Base-by-base conservation (phyloP, 2,329 filamentous ascomycete species). In the Neocatenulostroma microsporum region DNA sequence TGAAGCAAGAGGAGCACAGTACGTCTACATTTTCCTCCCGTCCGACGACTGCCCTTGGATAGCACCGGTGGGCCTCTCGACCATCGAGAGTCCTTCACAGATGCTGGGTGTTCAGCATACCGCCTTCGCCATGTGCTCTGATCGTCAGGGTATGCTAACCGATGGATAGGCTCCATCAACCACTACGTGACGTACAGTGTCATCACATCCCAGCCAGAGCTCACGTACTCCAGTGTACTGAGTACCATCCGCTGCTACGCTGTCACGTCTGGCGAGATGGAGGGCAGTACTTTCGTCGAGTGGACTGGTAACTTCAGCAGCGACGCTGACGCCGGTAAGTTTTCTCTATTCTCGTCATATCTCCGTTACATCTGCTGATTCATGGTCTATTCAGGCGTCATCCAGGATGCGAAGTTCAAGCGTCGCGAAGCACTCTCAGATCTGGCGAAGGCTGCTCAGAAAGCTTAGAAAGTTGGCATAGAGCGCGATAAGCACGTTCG, bases 351-450 rank as follows among this genome's bases (percentile, higher is more conserved):
- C 6, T 10, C 3, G 18, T 5, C 12, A 27, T 11, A 7, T 31
- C 20, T n/a, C n/a, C 10, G 17, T 12, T 10, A 15, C 3, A 8
- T 7, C 21, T 31, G 35, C 31, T 39, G 27, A 30, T 26, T 19
- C 13, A 17, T 8, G 21, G 7, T 30, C 13, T 15, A 12, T 36
- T 3, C 40, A 82, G 79, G 72, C 49, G 80, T 83, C 41, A 82
- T 84, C 47, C 74, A 81, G 60, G 80, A 84, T 55, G 80, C 79
- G 52, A 82, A 80, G 66, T 84, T 78, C 72, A 84, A 84, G 73
- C 78, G 80, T 44, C 76, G 76, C 34, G 80, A 84, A 57, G 80
- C 78, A 33, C 68, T 84, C 24, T 73, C 75, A 32, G 80, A 82
- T 51, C 69, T 84, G 25, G 77, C 74, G 40, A 62, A 62, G 53